Base-by-base conservation (phyloP, 805 yeast species). In the Scheffersomyces lignosus region DNA sequence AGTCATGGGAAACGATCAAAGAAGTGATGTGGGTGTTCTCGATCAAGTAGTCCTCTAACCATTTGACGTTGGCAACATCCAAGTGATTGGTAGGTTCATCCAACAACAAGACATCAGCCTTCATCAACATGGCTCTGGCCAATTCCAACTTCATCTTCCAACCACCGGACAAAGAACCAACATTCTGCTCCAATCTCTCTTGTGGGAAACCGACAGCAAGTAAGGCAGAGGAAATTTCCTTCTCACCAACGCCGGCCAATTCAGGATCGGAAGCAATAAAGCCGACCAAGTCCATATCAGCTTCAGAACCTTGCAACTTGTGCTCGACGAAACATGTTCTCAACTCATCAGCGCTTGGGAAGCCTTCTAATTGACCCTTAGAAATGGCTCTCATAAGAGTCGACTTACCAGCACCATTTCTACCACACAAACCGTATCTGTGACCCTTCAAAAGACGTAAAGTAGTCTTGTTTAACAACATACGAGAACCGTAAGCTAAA, bases 81-180 rank as follows among this genome's bases (percentile, higher is more conserved):
- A 91, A 80, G 71, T 91, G 99, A 71, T 91, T 91, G 48, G 99
- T 91, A 63, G 99, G 99, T 78, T 91, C 99, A 68, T 91, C 99
- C 58, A 91, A 76, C 51, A 91, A 73, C 55, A 91, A 76, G 38
- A 91, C 90, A 67, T 91, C 99, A 24, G 98, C 99, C 65, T 83
- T 88, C 88, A 89, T 87, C 51, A 91, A 73, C 96, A 91, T 90
- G 25, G 98, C 99, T 71, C 97, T 83, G n/a, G 98, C 99, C 56
- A 91, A 75, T 68, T 90, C 98, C 51, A 91, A 77, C 70, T 91
- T 91, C 99, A 91, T 91, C 70, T 93, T 93, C 99, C 99, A 91
- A 64, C 99, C 99, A 66, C 99, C 99, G 29, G 96, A 87, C 41
- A 91, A 72, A 2, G 97, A 87, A 27, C 96, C 96, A 40, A 93